Conservation (phyloP, 2,329 filamentous ascomycete species). For the Sclerotinia borealis region DNA sequence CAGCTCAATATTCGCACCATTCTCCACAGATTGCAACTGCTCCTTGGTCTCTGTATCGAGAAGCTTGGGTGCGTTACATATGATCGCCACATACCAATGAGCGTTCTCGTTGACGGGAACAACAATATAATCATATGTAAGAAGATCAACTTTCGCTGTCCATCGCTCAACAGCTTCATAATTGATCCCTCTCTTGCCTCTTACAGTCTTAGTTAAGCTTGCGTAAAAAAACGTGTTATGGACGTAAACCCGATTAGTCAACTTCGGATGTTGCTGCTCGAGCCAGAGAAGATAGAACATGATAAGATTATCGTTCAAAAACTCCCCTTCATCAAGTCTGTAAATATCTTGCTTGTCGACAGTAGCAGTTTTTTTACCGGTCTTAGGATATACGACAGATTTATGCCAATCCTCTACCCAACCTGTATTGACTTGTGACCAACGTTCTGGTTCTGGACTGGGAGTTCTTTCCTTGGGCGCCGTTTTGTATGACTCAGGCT, state of each 20-base stretch:
- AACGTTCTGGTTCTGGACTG: constrained; percentile 34
- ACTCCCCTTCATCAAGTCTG: constrained; percentile 76
- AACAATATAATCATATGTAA: constrained; percentile 80
- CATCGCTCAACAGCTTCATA: constrained; percentile 81
- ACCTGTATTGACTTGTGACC: constrained; percentile 45
- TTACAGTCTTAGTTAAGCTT: constrained; percentile 56
- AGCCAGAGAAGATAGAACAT: constrained; percentile 78
- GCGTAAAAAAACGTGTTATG: constrained; percentile 93
- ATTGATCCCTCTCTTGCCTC: constrained; percentile 59
- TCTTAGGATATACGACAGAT: constrained; percentile 55
- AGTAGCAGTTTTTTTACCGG: constrained; percentile 54
- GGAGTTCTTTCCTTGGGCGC: constrained; percentile 13
- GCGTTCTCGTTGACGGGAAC: constrained; percentile 82
- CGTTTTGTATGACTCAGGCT: background rate
- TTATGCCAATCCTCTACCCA: constrained; percentile 50
- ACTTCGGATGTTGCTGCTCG: constrained; percentile 50
- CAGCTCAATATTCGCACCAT: background rate
- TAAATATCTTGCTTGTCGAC: constrained; percentile 68
- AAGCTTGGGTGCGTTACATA: constrained; percentile 76
- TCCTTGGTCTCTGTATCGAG: constrained; percentile 30
- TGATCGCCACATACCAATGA: constrained; percentile 95
- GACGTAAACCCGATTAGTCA: constrained; percentile 67
- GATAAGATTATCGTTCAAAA: constrained; percentile 88
- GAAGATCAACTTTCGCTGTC: constrained; percentile 80
- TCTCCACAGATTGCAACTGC: background rate